phyloP scores from a whole-genome alignment of 345 rosid species.

The Pseudoturritis turrita region DNA sequence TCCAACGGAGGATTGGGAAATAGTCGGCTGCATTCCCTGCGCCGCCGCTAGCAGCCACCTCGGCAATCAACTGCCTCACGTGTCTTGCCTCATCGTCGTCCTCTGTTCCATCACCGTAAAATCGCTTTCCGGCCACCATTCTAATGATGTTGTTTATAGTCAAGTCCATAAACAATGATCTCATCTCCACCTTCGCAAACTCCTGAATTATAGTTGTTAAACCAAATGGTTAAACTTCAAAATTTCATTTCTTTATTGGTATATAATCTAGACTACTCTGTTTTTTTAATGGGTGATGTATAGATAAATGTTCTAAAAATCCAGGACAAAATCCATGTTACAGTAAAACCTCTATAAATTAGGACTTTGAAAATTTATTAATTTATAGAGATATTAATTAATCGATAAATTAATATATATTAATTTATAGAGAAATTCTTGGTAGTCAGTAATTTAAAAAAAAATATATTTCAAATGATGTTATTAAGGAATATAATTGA shows the following conservation, averaged over 20 bases:
- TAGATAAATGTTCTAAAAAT: no score
- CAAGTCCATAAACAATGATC: constrained; percentile 27
- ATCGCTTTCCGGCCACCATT: constrained; percentile 47
- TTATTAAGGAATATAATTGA: no score
- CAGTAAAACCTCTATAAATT: no score
- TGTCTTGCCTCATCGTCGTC: constrained; percentile 32
- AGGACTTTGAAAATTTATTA: no score
- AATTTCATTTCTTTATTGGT: background rate
- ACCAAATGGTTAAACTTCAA: background rate
- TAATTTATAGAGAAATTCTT: no score
- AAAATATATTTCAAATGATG: no score
- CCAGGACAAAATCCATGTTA: no score
- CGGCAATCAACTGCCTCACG: constrained; percentile 36
- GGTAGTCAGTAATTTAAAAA: no score
- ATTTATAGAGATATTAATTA: no score
- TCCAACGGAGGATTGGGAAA: constrained; percentile 43
- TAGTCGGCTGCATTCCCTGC: constrained; percentile 37
- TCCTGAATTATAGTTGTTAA: background rate
- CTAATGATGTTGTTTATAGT: constrained; percentile 38
- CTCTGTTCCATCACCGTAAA: constrained; percentile 39
- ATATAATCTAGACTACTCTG: background rate
- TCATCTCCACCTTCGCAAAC: constrained; percentile 36
- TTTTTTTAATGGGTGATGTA: background rate
- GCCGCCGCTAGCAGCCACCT: constrained; percentile 16
- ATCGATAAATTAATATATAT: no score